Base-by-base conservation (phyloP, 305 asterid species). In the Fraxinus ornus region DNA sequence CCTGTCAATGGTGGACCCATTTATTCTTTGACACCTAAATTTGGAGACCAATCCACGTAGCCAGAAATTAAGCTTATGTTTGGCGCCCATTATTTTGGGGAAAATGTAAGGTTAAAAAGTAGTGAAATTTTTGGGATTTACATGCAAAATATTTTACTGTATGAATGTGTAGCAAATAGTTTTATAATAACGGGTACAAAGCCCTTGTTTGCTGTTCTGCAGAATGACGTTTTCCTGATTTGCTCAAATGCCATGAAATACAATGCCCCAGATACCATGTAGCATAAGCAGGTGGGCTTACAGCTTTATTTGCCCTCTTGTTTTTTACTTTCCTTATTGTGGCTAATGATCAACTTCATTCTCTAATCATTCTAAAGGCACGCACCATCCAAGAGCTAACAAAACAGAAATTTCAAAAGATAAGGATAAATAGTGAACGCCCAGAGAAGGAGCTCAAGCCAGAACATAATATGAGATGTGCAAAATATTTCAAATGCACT, bases 161-260 rank as follows among this genome's bases (percentile, higher is more conserved):
- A 36, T 36, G 7, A 35, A 5, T 35, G 39, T 1, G 39, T 6
- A 36, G 0, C 41, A 36, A 36, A 1, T 9, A 36, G 41, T 36
- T 36, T 36, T 36, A 36, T 36, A 7, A 36, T 5, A 36, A 36
- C 8, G 39, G 39, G 39, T 36, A 6, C 7, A 8, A 36, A 1
- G 39, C 39, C 39, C 39, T 1, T 36, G 0, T 80, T 80, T 81
- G 66, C 66, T 85, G 76, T 60, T 73, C 22, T 86, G 87, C 96
- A 96, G 98, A 87, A 91, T 84, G 98, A 97, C 83, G 89, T 95
- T 77, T 91, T 86, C 84, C 94, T 92, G 84, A 92, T 97, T 86
- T 93, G 98, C 85, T 89, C 97, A 70, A 97, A 97, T 10, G 98
- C 98, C 57, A 97, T 97, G 99, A 93, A 89, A 84, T 97, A 97